Conservation (phyloP, 2,329 filamentous ascomycete genomes). For the Chrysoporthe deuterocubensis region DNA sequence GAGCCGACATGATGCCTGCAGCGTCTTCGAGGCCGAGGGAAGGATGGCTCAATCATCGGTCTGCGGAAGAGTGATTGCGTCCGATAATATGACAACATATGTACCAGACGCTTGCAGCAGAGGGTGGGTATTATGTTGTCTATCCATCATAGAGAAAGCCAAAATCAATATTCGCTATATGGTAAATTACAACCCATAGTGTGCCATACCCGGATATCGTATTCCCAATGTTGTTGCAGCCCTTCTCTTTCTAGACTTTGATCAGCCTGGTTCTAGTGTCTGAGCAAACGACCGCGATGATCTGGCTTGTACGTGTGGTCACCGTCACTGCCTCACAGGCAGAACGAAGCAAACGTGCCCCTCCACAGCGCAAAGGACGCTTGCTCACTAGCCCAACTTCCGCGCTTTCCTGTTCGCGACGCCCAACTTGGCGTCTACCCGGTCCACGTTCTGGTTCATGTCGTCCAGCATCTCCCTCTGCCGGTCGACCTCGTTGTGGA, state of each 20-base stretch:
- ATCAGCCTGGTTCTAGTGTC: background rate
- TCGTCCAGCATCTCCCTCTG: constrained; percentile 73
- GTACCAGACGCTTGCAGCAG: no score
- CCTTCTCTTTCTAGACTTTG: background rate
- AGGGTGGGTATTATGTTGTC: background rate
- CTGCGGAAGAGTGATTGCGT: no score
- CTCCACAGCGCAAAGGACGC: no score
- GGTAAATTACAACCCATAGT: background rate
- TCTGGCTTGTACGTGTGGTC: background rate
- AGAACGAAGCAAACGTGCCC: background rate
- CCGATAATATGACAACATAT: no score
- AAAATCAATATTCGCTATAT: background rate
- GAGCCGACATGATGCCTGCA: no score
- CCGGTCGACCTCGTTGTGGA: constrained; percentile 72
- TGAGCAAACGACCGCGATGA: background rate
- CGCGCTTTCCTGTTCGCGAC: constrained; percentile 74
- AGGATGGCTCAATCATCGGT: no score
- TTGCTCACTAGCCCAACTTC: constrained; percentile 53
- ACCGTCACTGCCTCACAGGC: no score
- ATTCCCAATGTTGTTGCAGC: background rate
- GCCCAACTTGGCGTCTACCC: constrained; percentile 69
- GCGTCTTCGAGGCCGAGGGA: no score
- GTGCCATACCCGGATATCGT: background rate
- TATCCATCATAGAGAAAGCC: background rate
- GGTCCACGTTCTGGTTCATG: constrained; percentile 68